Conservation (phyloP, 2,329 filamentous ascomycete genomes). For the Dactylellina cionopaga region DNA sequence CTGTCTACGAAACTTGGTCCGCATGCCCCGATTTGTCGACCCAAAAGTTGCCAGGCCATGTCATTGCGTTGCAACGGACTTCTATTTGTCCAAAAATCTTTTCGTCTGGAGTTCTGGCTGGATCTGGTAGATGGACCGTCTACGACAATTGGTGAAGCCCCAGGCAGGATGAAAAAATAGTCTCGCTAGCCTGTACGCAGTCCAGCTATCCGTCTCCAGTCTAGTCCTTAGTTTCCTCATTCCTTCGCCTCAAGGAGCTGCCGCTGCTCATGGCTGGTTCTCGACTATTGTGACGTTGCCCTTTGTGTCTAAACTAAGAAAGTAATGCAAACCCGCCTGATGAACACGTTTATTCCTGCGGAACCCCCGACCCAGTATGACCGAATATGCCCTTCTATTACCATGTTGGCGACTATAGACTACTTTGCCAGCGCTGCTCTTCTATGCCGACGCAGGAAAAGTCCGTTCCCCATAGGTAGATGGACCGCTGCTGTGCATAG, state of each 20-base stretch:
- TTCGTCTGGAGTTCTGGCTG: constrained; percentile 20
- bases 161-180: too few relatives aligned
- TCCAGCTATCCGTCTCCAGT: constrained; percentile 28
- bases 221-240: constrained; percentile 2
- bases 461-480: constrained; percentile 50
- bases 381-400: constrained; percentile 20
- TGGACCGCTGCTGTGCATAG: constrained; percentile 30
- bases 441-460: constrained; percentile 36
- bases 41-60: constrained; percentile 21
- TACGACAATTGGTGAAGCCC: constrained; percentile 50
- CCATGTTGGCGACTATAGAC: too few relatives aligned
- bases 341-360: constrained; percentile 44
- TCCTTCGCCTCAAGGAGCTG: constrained; percentile 45
- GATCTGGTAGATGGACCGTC: constrained; percentile 48
- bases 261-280: constrained; percentile 40
- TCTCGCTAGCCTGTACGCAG: constrained; percentile 30
- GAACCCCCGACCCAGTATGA: constrained; percentile 41
- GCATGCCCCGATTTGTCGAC: constrained; percentile 52
- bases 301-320: constrained; percentile 22
- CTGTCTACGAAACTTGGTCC: constrained; percentile 39
- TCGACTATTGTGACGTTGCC: constrained; percentile 32
- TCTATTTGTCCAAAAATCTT: constrained; percentile 43
- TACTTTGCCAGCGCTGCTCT: constrained; percentile 14
- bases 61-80: constrained; percentile 10
- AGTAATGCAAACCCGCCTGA: constrained; percentile 23